Conservation (phyloP, 2,329 filamentous ascomycete species). For the Fusarium papillatum region DNA sequence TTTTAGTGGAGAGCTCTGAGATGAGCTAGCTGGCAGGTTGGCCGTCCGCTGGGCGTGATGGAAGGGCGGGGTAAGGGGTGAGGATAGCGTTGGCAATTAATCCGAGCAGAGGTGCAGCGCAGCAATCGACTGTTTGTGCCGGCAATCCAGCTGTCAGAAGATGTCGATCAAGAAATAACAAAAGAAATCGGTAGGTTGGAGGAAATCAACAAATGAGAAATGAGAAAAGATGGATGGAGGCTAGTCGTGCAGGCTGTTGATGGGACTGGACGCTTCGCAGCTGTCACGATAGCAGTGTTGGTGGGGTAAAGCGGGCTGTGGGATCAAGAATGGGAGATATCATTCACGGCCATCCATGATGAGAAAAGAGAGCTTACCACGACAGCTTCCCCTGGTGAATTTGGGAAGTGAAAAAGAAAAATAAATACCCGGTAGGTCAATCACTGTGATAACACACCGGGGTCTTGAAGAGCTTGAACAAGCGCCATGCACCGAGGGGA, state of each 20-base stretch:
- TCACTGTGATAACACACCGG: neutral
- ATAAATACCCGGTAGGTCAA: neutral
- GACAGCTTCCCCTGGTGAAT: neutral
- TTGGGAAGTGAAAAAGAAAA: neutral
- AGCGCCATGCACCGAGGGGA: neutral
- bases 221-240: neutral
- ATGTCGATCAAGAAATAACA: neutral
- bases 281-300: slow-evolving; percentile 29
- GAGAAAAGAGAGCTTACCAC: neutral
- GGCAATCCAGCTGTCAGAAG: neutral
- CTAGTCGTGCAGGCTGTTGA: slow-evolving; percentile 5
- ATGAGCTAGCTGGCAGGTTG: slow-evolving; percentile 13
- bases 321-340: slow-evolving; percentile 21
- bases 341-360: slow-evolving; percentile 12
- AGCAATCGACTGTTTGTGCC: slow-evolving; percentile 2
- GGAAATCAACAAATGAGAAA: neutral
- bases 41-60: slow-evolving; percentile 28
- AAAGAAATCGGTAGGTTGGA: neutral
- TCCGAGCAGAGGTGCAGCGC: slow-evolving; percentile 18
- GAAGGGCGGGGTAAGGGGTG: slow-evolving; percentile 44
- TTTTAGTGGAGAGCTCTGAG: slow-evolving; percentile 25
- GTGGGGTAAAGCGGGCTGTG: slow-evolving; percentile 29
- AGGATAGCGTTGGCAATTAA: slow-evolving; percentile 35
- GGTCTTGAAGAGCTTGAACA: neutral
- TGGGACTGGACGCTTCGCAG: slow-evolving; percentile 6